A percentile compares a stretch with the other conserved stretches of the same genome.
Conservation (phyloP, 345 rosid species). For the Bruguiera parviflora region DNA sequence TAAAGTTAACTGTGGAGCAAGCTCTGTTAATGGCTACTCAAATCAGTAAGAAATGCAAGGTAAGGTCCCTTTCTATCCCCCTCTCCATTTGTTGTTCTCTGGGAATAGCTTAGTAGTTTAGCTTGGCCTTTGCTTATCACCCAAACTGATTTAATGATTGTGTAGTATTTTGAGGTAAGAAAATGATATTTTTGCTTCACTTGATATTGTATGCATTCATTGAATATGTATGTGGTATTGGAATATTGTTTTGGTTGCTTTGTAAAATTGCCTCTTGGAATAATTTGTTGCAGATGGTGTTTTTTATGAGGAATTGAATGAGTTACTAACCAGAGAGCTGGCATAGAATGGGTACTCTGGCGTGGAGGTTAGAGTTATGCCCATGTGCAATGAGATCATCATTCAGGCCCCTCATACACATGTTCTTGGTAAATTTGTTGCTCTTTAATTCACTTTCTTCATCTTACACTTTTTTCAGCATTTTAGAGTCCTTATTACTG, state of each 20-base stretch:
- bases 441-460: background rate
- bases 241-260: background rate
- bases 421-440: constrained; percentile 52
- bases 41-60: constrained; percentile 82
- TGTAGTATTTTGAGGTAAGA: too few relatives aligned
- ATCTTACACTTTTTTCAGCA: background rate
- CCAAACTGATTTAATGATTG: too few relatives aligned
- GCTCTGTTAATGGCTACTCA: constrained; percentile 50
- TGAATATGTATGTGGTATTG: too few relatives aligned
- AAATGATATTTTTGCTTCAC: too few relatives aligned
- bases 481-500: background rate
- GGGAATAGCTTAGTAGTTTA: too few relatives aligned
- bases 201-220: too few relatives aligned
- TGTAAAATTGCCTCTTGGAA: background rate
- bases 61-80: background rate
- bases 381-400: constrained; percentile 80
- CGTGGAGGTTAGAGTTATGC: constrained; percentile 77
- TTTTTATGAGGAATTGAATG: constrained; percentile 70
- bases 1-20: too few relatives aligned
- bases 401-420: constrained; percentile 79
- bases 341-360: constrained; percentile 94
- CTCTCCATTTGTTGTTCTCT: background rate
- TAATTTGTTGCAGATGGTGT: constrained; percentile 86
- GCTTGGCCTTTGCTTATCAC: too few relatives aligned
- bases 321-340: constrained; percentile 68